Evolutionary conservation across 441 rosid genomes (phyloP).

Genomic region (Daphne laureola): DNA sequence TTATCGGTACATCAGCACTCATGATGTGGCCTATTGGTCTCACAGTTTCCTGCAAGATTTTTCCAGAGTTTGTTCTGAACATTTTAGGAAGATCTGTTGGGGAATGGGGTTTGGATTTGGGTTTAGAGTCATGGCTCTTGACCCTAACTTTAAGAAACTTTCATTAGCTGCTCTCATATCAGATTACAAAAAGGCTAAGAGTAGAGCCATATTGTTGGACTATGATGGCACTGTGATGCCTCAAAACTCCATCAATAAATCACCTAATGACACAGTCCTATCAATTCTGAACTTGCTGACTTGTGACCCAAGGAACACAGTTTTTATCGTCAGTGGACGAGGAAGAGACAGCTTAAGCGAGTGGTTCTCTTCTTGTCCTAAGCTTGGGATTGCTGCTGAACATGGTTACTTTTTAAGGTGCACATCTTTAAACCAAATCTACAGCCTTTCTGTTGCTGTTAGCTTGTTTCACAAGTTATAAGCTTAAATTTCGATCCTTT

Average conservation of each 20-base stretch:
- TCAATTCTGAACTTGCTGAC: conserved; percentile 10
- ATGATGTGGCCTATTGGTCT: conserved; percentile 18
- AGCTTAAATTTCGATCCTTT: neutral
- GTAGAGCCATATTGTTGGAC: conserved; percentile 18
- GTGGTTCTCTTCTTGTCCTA: conserved; percentile 15
- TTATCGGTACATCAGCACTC: conserved; percentile 14
- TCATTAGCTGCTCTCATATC: conserved; percentile 12
- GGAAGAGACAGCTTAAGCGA: conserved; percentile 13
- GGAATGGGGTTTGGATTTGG: conserved; percentile 15
- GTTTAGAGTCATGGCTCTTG: conserved; percentile 28
- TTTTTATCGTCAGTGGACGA: conserved; percentile 18
- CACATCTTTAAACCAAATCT: neutral
- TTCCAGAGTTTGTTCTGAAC: conserved; percentile 31
- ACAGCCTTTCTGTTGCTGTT: neutral
- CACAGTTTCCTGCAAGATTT: conserved; percentile 23
- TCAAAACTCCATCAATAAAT: conserved; percentile 10
- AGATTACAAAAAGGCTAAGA: conserved; percentile 7
- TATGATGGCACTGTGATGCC: conserved; percentile 18
- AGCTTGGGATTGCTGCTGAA: conserved; percentile 16
- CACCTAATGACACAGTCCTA: conserved; percentile 9
- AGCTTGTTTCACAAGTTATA: neutral
- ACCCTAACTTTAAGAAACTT: conserved; percentile 16
- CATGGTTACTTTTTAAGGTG: conserved; percentile 18
- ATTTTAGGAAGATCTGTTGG: conserved; percentile 25
- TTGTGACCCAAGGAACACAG: conserved; percentile 12